Base-by-base conservation (phyloP, 306 rosid genomes). In the Vigna radiata region DNA sequence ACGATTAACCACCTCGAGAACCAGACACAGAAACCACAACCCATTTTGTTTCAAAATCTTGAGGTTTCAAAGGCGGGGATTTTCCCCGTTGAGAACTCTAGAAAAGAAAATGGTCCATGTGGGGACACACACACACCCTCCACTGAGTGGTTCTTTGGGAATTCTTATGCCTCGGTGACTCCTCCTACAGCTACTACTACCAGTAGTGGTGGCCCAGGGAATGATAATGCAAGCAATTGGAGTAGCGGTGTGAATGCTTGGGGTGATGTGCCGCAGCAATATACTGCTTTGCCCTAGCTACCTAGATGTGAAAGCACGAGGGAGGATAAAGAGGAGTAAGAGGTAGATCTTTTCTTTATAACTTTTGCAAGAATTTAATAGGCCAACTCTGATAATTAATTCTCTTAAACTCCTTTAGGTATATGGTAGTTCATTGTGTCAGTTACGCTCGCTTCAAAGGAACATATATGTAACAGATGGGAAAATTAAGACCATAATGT, bases 141-240 rank as follows among this genome's bases (percentile, higher is more conserved):
- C 1, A 91, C 89, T 0, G 96, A 92, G 84, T 95, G 98, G 98
- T 95, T 92, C 73, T 95, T 95, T 72, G 97, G 97, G 37, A 86
- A 87, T 64, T 86, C 91, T 58, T 86, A 82, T 61, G 86, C 86
- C 19, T 84, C 90, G 0, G 90, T 87, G 77, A 72, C 86, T 68
- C 83, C 87, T 68, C 83, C 87, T 6, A 86, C 89, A 41, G 84
- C 90, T 5, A 77, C 93, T 4, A 81, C 85, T 13, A 72, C 80
- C 59, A 52, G 49, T 39, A 52, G 69, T 39, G 81, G 87, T 41
- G 81, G 88, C 39, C 76, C 80, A 54, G 82, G 5, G 8, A 75
- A 87, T 63, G 84, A 76, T 65, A 88, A 89, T 79, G 77, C 33
- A 44, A 72, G 52, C 78, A 86, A 72, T 81, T 84, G 89, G 92